Evolutionary conservation across 192 early-diverging fungal species (phyloP).

Genomic region (Pecoramyces ruminantium): DNA sequence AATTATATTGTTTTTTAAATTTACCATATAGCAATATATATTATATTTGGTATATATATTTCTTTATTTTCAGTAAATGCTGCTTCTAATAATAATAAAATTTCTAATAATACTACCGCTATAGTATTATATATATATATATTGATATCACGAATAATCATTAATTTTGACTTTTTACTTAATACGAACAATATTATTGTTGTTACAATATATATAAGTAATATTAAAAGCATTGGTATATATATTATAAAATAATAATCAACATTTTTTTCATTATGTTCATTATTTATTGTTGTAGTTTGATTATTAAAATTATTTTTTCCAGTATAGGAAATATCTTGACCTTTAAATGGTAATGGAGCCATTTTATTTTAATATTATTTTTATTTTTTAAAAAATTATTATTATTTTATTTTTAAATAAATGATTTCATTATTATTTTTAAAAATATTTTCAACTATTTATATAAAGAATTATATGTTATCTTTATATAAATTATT

Average conservation of each 20-base stretch:
- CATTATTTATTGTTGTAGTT: not conserved
- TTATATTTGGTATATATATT: not conserved
- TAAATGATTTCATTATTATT: no score
- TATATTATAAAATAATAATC: not conserved
- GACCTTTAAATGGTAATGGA: not conserved
- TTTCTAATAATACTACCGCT: not conserved
- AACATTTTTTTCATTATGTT: not conserved
- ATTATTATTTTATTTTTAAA: no score
- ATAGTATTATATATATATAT: not conserved
- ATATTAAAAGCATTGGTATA: not conserved
- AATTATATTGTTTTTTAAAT: not conserved
- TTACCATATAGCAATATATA: not conserved
- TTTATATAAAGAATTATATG: no score
- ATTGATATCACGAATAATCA: not conserved
- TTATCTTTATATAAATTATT: no score
- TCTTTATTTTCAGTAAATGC: not conserved
- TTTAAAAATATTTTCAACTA: no score
- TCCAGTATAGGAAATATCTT: not conserved
- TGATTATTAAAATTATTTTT: not conserved
- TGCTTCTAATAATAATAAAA: not conserved
- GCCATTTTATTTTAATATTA: no score
- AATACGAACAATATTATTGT: not conserved
- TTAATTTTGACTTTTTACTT: not conserved
- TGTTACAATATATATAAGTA: not conserved
- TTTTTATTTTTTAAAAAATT: no score